Evolutionary conservation across 1,284 basidiomycete species (phyloP).

Genomic region (Apiotrichum mycotoxinovorans): DNA sequence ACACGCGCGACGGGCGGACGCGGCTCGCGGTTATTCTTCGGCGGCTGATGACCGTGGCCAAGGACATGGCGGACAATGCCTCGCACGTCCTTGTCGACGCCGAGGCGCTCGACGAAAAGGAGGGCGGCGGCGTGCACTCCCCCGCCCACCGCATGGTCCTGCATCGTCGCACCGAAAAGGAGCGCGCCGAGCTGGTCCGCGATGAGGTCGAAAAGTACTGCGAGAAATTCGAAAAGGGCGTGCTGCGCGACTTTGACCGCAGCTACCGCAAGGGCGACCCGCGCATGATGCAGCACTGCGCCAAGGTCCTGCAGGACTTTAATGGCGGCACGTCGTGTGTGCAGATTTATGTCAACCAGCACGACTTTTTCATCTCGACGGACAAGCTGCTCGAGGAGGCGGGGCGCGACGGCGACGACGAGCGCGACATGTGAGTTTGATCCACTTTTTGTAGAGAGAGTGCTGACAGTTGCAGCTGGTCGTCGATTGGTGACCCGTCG

Average conservation of each 20-base stretch:
- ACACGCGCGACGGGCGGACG: conserved; percentile 68
- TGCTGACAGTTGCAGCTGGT: conserved; percentile 63
- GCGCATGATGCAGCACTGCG: conserved; percentile 99
- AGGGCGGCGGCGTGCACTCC: conserved; percentile 14
- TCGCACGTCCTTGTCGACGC: conserved; percentile 62
- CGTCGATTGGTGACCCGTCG: conserved; percentile 72
- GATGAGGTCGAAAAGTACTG: conserved; percentile 85
- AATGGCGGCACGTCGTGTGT: conserved; percentile 96
- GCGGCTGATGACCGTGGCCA: conserved; percentile 80
- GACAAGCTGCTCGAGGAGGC: conserved; percentile 60
- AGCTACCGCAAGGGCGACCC: conserved; percentile 96
- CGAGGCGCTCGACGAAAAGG: conserved; percentile 25
- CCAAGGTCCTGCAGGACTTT: conserved; percentile 93
- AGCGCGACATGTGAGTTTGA: conserved; percentile 58
- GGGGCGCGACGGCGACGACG: conserved; percentile 51
- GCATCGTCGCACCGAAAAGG: conserved; percentile 38
- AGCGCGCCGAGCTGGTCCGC: conserved; percentile 50
- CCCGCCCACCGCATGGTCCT: conserved; percentile 8
- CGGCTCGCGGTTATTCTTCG: conserved; percentile 88
- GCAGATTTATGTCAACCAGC: conserved; percentile 98
- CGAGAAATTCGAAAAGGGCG: conserved; percentile 98
- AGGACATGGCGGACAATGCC: conserved; percentile 58
- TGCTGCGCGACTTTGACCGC: conserved; percentile 90
- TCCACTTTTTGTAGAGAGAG: rapidly evolving
- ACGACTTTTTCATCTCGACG: conserved; percentile 92